Conservation (phyloP, 139 green algal species). For the Tetradesmus lagerheimii region DNA sequence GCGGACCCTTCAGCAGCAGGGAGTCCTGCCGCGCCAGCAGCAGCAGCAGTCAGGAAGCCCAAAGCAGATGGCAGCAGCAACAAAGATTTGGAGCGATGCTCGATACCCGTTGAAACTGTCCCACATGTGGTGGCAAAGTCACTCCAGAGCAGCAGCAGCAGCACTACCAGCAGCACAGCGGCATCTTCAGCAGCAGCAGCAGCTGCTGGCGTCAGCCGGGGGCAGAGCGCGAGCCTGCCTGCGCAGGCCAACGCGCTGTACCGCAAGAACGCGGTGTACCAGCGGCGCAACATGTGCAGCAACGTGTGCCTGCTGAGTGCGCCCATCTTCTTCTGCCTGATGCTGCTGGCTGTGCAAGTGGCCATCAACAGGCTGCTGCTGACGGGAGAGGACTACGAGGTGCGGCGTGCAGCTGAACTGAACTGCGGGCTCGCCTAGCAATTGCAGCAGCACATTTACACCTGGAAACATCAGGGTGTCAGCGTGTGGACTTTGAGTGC, state of each 20-base stretch:
- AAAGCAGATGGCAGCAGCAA: neutral
- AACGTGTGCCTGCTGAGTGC: slow-evolving; percentile 76
- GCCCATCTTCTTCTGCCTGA: slow-evolving; percentile 81
- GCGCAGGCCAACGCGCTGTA: slow-evolving; percentile 67
- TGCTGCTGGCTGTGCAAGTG: slow-evolving; percentile 75
- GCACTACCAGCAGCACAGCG: neutral
- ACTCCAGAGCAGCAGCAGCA: neutral
- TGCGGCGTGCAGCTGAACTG: no score
- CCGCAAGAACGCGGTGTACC: slow-evolving; percentile 74
- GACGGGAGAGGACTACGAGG: slow-evolving; percentile 57
- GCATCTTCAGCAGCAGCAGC: neutral
- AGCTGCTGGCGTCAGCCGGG: neutral
- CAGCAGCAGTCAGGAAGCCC: slow-evolving; percentile 9
- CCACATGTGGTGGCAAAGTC: slow-evolving; percentile 12
- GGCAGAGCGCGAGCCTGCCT: neutral
- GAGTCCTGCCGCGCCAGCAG: neutral
- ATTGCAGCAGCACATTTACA: no score
- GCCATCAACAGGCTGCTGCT: slow-evolving; percentile 66
- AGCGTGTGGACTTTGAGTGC: no score
- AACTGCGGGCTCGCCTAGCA: no score
- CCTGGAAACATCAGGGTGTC: no score
- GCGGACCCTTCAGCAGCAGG: slow-evolving; percentile 4
- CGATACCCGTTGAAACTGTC: neutral
- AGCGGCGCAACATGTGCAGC: slow-evolving; percentile 70
- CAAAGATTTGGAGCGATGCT: slow-evolving; percentile 23